Evolutionary conservation across 768 basidiomycete genomes (phyloP), one percentile per base, ranked within the genome.

Genomic region (Russula sp.): DNA sequence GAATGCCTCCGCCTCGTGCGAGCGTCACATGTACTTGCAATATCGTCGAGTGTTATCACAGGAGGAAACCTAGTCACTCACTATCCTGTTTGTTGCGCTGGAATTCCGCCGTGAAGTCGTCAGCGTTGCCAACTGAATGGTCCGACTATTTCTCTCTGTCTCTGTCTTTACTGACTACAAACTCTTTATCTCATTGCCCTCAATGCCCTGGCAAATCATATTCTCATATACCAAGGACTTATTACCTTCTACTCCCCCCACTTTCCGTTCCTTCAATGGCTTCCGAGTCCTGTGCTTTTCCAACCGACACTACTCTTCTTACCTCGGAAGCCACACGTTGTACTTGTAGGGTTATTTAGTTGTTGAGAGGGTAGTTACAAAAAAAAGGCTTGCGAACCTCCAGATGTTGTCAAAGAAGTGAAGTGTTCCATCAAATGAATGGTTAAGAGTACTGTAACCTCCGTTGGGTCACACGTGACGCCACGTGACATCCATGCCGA

Each of bases 401-500:
- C 7, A 9, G 20, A 44, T 20, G 42, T 20, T 3, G 40, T 40
- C 38, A 40, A 16, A 40, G 38, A 40, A 40, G 38, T 20, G 14
- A 18, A 20, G 14, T 42, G 40, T 42, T 34, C 16, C 5, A 5
- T 30, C n/a, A n/a, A n/a, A n/a, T n/a, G n/a, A n/a, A n/a, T n/a
- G n/a, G n/a, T n/a, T n/a, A n/a, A n/a, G n/a, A n/a, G n/a, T 30
- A 30, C 28, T 2, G 28, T 30, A 30, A 30, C 5, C 28, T 5
- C 18, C 42, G 42, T 20, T 42, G 42, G 20, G 5, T 26, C 3
- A 32, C 38, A 50, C 30, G 56, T 58, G 55, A 63, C 36, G 24
- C 24, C 26, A 50, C 16, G 49, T 50, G 49, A 3, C n/a, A 28
- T 34, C 57, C 7, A 10, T 34, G 63, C 63, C 52, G 40, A 64